phyloP scores from a whole-genome alignment of 1,139 yeast genomes.

The Meyerozyma elateridarum region DNA sequence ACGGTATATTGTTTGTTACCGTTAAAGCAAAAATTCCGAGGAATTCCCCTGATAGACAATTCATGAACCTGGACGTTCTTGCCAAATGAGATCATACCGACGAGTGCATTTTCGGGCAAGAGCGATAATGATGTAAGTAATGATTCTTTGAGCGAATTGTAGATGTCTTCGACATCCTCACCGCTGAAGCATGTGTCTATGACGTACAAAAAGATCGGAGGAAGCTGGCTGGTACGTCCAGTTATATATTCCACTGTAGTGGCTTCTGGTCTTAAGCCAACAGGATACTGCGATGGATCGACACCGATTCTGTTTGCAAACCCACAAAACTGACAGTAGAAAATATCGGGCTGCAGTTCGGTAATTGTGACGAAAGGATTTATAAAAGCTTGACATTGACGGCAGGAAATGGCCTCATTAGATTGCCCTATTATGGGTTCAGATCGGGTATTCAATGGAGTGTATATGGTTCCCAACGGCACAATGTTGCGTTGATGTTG shows the following conservation, averaged over 20 bases:
- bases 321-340: conserved; percentile 66
- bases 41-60: conserved; percentile 29
- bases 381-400: conserved; percentile 55
- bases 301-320: conserved; percentile 43
- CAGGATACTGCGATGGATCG: conserved; percentile 22
- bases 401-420: conserved; percentile 38
- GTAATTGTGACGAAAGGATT: conserved; percentile 47
- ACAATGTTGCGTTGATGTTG: conserved; percentile 56
- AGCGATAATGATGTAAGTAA: conserved; percentile 49
- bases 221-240: conserved; percentile 36
- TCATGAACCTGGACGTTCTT: conserved; percentile 64
- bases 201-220: conserved; percentile 57
- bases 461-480: conserved; percentile 62
- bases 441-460: conserved; percentile 57
- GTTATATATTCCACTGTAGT: conserved; percentile 61
- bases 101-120: conserved; percentile 55
- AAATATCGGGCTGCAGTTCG: conserved; percentile 33
- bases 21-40: conserved; percentile 46
- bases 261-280: conserved; percentile 33
- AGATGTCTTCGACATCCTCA: conserved; percentile 36
- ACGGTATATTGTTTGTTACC: conserved; percentile 53
- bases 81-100: conserved; percentile 61
- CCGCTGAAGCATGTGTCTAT: conserved; percentile 61
- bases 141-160: conserved; percentile 50
- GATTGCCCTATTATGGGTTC: conserved; percentile 38